Evolutionary conservation across 1,284 basidiomycete species (phyloP).

Genomic region (Microbotryum violaceum): DNA sequence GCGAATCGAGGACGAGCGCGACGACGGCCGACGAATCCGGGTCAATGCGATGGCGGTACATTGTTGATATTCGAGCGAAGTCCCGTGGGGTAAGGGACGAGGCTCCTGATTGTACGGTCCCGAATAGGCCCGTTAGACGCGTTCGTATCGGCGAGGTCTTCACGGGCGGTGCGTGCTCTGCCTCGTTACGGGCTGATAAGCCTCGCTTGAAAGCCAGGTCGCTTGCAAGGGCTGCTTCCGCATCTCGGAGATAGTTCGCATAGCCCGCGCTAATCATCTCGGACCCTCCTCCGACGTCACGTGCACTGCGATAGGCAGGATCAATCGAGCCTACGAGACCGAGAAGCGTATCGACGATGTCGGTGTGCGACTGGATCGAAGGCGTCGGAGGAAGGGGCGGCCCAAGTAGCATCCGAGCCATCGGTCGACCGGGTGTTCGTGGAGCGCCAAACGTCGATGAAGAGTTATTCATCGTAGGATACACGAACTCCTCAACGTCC

Average conservation of each 20-base stretch:
- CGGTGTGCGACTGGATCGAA: constrained; percentile 27
- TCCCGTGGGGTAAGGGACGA: constrained; percentile 4
- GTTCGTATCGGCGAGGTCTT: background rate
- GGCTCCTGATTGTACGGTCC: background rate
- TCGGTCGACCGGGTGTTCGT: background rate
- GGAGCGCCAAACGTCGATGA: constrained; percentile 1
- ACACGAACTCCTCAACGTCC: constrained; percentile 47
- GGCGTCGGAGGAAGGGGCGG: constrained; percentile 2
- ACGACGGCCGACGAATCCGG: constrained; percentile 9
- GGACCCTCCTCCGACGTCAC: constrained; percentile 40
- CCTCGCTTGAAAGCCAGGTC: constrained; percentile 29
- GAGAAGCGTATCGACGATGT: constrained; percentile 58
- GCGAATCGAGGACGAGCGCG: constrained; percentile 54
- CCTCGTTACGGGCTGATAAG: background rate
- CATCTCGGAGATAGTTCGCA: constrained; percentile 73
- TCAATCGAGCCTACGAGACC: constrained; percentile 71
- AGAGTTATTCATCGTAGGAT: constrained; percentile 43
- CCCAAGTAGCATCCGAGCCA: constrained; percentile 4
- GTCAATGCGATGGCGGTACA: constrained; percentile 15
- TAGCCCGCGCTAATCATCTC: constrained; percentile 79
- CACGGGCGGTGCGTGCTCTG: background rate
- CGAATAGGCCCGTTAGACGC: background rate
- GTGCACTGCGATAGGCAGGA: constrained; percentile 49
- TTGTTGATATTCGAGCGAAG: constrained; percentile 6
- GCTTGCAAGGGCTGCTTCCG: constrained; percentile 55